Evolutionary conservation across 441 rosid genomes (phyloP), one percentile per base, ranked within the genome.

Genomic region (Jatropha podagrica): DNA sequence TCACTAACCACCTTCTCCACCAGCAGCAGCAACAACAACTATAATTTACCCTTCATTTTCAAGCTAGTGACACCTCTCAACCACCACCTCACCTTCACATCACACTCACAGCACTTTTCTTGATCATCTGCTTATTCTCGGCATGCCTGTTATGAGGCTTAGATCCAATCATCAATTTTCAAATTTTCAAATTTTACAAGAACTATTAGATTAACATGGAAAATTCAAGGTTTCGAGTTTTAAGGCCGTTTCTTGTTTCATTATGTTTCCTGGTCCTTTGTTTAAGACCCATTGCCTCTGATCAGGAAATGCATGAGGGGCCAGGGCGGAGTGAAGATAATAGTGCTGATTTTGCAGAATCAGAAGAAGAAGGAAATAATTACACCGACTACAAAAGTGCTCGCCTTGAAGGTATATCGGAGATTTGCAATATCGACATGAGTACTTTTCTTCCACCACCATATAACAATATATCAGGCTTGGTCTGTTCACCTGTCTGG

Each of bases 401-500:
- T n/a, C 76, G 49, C 40, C 67, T 51, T 20, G 78, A 67, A 49
- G 79, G 51, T 49, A 78, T 79, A 74, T 72, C 84, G 18, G 85
- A 84, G 76, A 91, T 92, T 64, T 95, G 99, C 77, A 82, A 83
- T 12, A 84, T 79, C 9, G 87, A 87, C 67, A 68, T 87, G 69
- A 82, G 85, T 7, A 79, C 59, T 44, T 85, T 93, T 64, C 96
- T 95, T 72, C 92, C 94, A 69, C 98, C 96, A 4, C 98, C 99
- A 0, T 95, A 92, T 74, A 85, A 83, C 60, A 93, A 89, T 69
- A 76, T 89, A 71, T 86, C 98, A 32, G 86, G 86, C 48, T 79
- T 90, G 83, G 77, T 80, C 2, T 93, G 99, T 77, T 61, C 85
- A 65, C 94, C 94, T 14, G 78, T 93, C 60, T 93, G 99, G 99